phyloP scores from a whole-genome alignment of 2,329 filamentous ascomycete species.

The Colletotrichum costaricense region DNA sequence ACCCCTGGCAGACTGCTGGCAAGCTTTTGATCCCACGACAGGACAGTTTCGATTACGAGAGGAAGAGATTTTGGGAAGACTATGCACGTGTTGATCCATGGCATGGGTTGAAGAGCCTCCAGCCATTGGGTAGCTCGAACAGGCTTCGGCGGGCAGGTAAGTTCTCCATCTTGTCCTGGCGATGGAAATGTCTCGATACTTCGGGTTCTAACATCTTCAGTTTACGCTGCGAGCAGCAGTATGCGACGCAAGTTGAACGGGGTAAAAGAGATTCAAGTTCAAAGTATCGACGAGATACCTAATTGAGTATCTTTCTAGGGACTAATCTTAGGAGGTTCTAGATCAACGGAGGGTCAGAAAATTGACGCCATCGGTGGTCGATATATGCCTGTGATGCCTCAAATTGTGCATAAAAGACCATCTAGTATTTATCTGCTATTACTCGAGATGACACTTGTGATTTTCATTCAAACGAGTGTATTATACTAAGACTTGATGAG shows the following conservation, averaged over 20 bases:
- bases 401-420: neutral
- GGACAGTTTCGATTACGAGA: slow-evolving; percentile 51
- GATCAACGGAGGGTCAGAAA: neutral
- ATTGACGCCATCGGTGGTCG: accelerated
- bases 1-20: neutral
- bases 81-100: slow-evolving; percentile 55
- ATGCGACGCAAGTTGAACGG: neutral
- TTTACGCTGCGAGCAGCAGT: neutral
- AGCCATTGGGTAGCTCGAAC: slow-evolving; percentile 44
- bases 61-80: slow-evolving; percentile 56
- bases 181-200: neutral
- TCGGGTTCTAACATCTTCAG: neutral
- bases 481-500: too few species aligned
- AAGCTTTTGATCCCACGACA: slow-evolving; percentile 44
- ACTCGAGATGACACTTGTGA: neutral
- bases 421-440: neutral
- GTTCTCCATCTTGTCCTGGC: neutral
- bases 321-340: neutral
- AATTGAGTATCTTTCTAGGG: neutral
- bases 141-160: neutral
- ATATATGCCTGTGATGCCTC: neutral
- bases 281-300: neutral
- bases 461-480: neutral
- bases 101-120: slow-evolving; percentile 52
- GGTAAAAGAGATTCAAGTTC: neutral